A percentile compares a stretch with the other conserved stretches of the same genome.
These are phyloP conservation scores for Colletotrichum coccodes DNA, from an alignment of 2,329 filamentous ascomycete species.

Conservation along the genomic window DNA sequence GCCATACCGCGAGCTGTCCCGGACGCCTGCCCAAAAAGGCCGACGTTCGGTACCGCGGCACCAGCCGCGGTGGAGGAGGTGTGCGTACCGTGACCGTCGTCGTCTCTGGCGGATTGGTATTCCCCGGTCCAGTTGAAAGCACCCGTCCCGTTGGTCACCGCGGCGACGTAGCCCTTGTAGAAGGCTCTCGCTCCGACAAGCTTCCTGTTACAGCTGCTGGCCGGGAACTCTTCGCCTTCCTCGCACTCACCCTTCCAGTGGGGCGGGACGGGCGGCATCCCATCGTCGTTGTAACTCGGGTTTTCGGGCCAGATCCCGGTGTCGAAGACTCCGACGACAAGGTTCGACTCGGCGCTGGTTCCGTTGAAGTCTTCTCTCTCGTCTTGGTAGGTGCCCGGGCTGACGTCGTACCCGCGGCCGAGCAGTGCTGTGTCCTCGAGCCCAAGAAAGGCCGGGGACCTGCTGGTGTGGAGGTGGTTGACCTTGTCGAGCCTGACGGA, in stretches of 20 bases:
- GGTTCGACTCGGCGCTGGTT: constrained; percentile 13
- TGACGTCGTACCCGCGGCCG: background rate
- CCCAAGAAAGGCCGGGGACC: constrained; percentile 26
- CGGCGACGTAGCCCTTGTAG: constrained; percentile 9
- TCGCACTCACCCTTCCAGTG: constrained; percentile 30
- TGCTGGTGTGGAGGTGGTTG: constrained; percentile 21
- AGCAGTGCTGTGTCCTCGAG: constrained; percentile 1
- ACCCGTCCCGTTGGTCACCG: background rate
- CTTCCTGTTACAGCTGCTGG: constrained; percentile 29
- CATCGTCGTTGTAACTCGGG: constrained; percentile 27
- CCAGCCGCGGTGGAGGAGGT: constrained; percentile 15
- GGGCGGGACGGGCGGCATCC: constrained; percentile 18
- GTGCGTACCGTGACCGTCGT: constrained; percentile 20
- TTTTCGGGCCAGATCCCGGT: constrained; percentile 33
- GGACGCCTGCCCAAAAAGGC: constrained; percentile 14
- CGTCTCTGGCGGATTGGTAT: constrained; percentile 2
- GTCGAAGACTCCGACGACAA: constrained; percentile 31
- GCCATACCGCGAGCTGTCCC: constrained; percentile 26
- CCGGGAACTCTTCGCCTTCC: constrained; percentile 9
- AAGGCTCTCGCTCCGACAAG: constrained; percentile 29
- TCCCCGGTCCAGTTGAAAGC: constrained; percentile 8
- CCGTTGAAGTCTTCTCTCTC: background rate
- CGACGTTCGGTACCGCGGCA: background rate
- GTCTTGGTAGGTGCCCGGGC: background rate
- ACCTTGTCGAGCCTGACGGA: constrained; percentile 14